These are phyloP conservation scores for Apophysomyces sp. DNA, from an alignment of 371 early-diverging fungal genomes.

Conservation along the genomic window DNA sequence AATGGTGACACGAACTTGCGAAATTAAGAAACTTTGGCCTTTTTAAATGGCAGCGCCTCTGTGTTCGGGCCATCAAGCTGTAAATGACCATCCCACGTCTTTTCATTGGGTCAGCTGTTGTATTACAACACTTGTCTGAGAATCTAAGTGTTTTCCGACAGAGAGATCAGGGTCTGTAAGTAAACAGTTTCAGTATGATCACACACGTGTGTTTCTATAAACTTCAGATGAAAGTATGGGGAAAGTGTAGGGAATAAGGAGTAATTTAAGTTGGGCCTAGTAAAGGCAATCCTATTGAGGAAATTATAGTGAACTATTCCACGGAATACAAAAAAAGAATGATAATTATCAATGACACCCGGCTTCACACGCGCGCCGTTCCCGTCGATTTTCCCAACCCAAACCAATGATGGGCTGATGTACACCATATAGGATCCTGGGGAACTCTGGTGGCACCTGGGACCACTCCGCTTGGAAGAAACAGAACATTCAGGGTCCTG, in stretches of 20 bases:
- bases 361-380: no score
- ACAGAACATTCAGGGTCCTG: no score
- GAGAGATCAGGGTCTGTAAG: neutral
- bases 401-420: no score
- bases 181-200: neutral
- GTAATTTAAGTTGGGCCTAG: no score
- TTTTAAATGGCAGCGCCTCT: neutral
- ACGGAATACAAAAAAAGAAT: no score
- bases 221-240: neutral
- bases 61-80: neutral
- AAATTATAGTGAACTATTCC: no score
- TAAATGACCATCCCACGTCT: neutral
- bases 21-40: neutral
- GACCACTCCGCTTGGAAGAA: no score
- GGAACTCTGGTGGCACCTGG: no score
- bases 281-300: no score
- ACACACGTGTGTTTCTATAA: neutral
- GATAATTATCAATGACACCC: no score
- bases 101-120: neutral
- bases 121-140: neutral
- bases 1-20: neutral
- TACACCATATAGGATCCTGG: no score
- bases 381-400: no score
- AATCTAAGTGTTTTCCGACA: neutral
- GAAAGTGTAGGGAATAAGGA: neutral